Conservation (phyloP, 1,284 basidiomycete genomes). For the Kalmanozyma brasiliensis region DNA sequence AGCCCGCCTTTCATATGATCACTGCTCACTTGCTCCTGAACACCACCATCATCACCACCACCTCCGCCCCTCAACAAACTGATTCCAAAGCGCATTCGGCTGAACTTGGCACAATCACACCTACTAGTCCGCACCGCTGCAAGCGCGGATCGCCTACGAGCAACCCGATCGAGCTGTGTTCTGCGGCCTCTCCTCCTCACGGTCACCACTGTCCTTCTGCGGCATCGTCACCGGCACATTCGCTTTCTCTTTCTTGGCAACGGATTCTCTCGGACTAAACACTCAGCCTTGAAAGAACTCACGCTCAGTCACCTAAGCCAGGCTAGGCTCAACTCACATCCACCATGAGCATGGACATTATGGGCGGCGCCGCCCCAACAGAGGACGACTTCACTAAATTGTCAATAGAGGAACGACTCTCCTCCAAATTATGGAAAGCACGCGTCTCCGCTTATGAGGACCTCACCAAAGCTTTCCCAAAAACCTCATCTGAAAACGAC, state of each 20-base stretch:
- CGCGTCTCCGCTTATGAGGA: slow-evolving; percentile 91
- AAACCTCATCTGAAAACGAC: slow-evolving; percentile 85
- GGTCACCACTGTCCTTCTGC: not conserved
- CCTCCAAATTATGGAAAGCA: slow-evolving; percentile 88
- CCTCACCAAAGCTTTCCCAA: slow-evolving; percentile 71
- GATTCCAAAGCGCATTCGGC: not conserved
- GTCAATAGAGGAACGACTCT: slow-evolving; percentile 82
- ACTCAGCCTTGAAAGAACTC: too few species aligned
- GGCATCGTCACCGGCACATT: too few species aligned
- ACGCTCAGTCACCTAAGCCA: too few species aligned
- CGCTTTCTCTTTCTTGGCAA: too few species aligned
- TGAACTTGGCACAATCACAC: too few species aligned
- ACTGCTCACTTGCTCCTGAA: too few species aligned
- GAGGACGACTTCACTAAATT: slow-evolving; percentile 93
- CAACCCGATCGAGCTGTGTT: too few species aligned
- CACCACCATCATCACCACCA: slow-evolving; percentile 9
- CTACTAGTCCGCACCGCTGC: not conserved
- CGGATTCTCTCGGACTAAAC: too few species aligned
- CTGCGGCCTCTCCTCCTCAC: too few species aligned
- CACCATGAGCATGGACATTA: slow-evolving; percentile 49
- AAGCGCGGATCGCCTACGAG: not conserved
- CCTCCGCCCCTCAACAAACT: slow-evolving; percentile 18
- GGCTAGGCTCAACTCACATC: too few species aligned
- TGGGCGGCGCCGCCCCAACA: slow-evolving; percentile 32
- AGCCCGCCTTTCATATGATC: not conserved